These are phyloP conservation scores for Irpex sp. DNA, from an alignment of 1,284 basidiomycete species.

Conservation along the genomic window DNA sequence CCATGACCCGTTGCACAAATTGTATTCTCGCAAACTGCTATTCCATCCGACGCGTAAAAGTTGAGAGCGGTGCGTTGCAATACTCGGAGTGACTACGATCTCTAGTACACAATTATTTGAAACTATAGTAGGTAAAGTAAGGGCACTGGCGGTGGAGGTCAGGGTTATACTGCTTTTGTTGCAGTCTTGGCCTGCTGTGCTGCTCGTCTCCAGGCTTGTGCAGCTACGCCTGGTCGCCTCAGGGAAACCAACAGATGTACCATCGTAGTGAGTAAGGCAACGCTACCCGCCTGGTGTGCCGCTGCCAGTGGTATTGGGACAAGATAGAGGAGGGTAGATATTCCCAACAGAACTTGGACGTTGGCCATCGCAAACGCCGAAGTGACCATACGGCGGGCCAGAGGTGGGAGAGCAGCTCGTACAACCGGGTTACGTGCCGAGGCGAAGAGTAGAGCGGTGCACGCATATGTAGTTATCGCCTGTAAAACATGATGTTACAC, in stretches of 20 bases:
- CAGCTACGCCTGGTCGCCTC: conserved; percentile 67
- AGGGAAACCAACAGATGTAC: conserved; percentile 75
- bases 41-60: background rate
- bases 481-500: conserved; percentile 28
- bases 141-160: no score
- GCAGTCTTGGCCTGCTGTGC: background rate
- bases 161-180: conserved; percentile 1
- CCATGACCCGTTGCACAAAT: background rate
- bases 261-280: conserved; percentile 84
- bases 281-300: conserved; percentile 92
- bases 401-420: conserved; percentile 62
- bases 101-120: background rate
- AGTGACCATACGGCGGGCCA: conserved; percentile 58
- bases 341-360: conserved; percentile 86
- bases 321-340: conserved; percentile 89
- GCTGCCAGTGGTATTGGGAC: conserved; percentile 93
- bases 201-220: conserved; percentile 57
- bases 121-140: background rate
- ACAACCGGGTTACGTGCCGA: conserved; percentile 51
- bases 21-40: background rate
- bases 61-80: background rate
- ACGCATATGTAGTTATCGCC: conserved; percentile 82
- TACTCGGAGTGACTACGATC: background rate
- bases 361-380: conserved; percentile 82
- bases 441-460: conserved; percentile 64